Conservation (phyloP, 176 grass and related monocot genomes). For the Elymus sibiricus region DNA sequence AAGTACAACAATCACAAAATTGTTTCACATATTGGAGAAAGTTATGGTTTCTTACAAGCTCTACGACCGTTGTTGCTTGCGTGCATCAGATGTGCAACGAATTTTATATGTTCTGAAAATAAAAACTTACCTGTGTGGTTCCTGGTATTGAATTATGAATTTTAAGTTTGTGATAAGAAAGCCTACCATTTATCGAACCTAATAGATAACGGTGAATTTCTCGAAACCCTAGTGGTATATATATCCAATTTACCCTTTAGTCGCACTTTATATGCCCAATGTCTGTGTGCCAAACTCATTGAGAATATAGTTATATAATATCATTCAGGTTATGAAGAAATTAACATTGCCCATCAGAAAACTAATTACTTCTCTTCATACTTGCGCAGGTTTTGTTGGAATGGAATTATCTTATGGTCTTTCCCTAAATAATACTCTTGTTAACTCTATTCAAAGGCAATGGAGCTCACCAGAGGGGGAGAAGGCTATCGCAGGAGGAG, state of each 20-base stretch:
- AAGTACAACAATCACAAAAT: background rate
- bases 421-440: conserved; percentile 72
- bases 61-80: background rate
- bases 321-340: background rate
- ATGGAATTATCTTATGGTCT: conserved; percentile 95
- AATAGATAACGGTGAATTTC: too few relatives aligned
- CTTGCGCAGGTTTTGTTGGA: conserved; percentile 77
- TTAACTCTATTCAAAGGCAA: conserved; percentile 83
- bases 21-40: background rate
- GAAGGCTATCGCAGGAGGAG: too few relatives aligned
- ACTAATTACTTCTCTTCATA: background rate
- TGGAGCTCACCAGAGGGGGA: too few relatives aligned
- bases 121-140: too few relatives aligned
- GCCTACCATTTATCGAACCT: background rate
- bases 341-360: background rate
- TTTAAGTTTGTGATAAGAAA: background rate
- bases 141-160: background rate
- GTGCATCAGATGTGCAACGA: background rate
- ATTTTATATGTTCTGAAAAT: too few relatives aligned
- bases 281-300: background rate
- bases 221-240: background rate
- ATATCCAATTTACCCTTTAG: background rate
- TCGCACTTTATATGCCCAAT: background rate
- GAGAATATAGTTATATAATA: background rate
- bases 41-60: background rate